phyloP scores from a whole-genome alignment of 208 protist genomes.

The Vickermania spadyakhi region DNA sequence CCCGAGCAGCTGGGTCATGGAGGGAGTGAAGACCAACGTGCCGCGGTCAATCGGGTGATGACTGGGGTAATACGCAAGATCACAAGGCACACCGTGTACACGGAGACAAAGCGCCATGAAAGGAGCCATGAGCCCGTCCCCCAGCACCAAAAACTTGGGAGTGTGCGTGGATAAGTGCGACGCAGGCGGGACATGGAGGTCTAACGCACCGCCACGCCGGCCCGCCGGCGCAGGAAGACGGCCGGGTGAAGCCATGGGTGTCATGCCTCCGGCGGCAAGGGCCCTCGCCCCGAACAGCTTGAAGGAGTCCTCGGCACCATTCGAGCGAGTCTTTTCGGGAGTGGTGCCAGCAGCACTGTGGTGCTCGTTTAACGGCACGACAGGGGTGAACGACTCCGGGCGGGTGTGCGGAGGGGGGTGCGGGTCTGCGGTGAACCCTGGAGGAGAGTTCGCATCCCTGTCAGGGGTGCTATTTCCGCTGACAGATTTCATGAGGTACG shows the following conservation, averaged over 20 bases:
- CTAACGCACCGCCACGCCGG: slow-evolving; percentile 37
- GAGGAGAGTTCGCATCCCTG: too few relatives aligned
- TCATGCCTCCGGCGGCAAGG: neutral
- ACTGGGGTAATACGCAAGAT: slow-evolving; percentile 65
- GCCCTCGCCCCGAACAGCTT: neutral
- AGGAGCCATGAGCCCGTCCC: slow-evolving; percentile 85
- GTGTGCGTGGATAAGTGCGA: slow-evolving; percentile 34
- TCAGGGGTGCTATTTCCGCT: too few relatives aligned
- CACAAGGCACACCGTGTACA: slow-evolving; percentile 80
- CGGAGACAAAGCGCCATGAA: slow-evolving; percentile 90
- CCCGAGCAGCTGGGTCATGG: slow-evolving; percentile 87
- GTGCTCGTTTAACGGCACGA: too few relatives aligned
- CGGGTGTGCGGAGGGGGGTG: too few relatives aligned
- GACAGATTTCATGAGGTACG: too few relatives aligned
- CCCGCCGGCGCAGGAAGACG: slow-evolving; percentile 46
- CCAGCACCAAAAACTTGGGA: slow-evolving; percentile 83
- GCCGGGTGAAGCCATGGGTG: slow-evolving; percentile 9
- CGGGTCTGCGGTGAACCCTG: too few relatives aligned
- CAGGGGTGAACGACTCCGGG: too few relatives aligned
- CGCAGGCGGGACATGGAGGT: slow-evolving; percentile 29
- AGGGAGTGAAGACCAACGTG: slow-evolving; percentile 84
- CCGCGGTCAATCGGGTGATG: slow-evolving; percentile 71
- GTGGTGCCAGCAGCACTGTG: too few relatives aligned
- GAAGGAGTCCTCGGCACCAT: too few relatives aligned
- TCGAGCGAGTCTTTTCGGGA: too few relatives aligned